Evolutionary conservation across 2,329 filamentous ascomycete species (phyloP).

Genomic region (Fusarium tricinctum): DNA sequence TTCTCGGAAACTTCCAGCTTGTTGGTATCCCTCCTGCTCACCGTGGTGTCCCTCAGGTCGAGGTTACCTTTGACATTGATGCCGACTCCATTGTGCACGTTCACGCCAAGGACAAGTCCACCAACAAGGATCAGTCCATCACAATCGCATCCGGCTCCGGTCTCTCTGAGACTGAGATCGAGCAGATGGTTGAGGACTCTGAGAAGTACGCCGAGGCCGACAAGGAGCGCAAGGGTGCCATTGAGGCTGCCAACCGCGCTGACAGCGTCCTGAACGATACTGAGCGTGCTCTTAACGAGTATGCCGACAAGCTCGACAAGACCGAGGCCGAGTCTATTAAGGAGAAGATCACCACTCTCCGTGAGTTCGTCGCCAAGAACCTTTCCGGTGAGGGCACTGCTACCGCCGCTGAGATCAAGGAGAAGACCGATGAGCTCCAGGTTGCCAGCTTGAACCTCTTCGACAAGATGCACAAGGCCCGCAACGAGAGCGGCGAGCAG

Average conservation of each 20-base stretch:
- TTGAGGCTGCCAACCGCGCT: slow-evolving; percentile 96
- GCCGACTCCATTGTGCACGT: slow-evolving; percentile 98
- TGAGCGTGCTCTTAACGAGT: slow-evolving; percentile 98
- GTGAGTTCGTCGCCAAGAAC: slow-evolving; percentile 93
- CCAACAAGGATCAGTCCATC: slow-evolving; percentile 99
- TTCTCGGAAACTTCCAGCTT: slow-evolving; percentile 99
- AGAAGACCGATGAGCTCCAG: slow-evolving; percentile 98
- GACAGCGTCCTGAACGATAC: slow-evolving; percentile 98
- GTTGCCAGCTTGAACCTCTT: slow-evolving; percentile 95
- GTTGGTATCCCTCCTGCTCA: slow-evolving; percentile 96
- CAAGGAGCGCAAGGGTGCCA: slow-evolving; percentile 96
- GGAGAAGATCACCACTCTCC: slow-evolving; percentile 90
- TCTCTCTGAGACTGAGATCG: slow-evolving; percentile 93
- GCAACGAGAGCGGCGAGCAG: slow-evolving; percentile 72
- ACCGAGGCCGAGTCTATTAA: slow-evolving; percentile 91
- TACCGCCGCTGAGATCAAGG: slow-evolving; percentile 94
- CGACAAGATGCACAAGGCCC: slow-evolving; percentile 99
- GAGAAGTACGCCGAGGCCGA: slow-evolving; percentile 96
- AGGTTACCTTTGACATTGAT: slow-evolving; percentile 99
- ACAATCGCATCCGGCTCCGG: slow-evolving; percentile 98
- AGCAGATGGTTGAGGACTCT: slow-evolving; percentile 97
- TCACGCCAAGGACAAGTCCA: slow-evolving; percentile 98
- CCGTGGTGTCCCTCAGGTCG: slow-evolving; percentile 94
- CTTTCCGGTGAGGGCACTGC: slow-evolving; percentile 90
- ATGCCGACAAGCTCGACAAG: slow-evolving; percentile 97